phyloP scores from a whole-genome alignment of 495 filamentous ascomycete genomes.

The Hypoxylon subgilvum region DNA sequence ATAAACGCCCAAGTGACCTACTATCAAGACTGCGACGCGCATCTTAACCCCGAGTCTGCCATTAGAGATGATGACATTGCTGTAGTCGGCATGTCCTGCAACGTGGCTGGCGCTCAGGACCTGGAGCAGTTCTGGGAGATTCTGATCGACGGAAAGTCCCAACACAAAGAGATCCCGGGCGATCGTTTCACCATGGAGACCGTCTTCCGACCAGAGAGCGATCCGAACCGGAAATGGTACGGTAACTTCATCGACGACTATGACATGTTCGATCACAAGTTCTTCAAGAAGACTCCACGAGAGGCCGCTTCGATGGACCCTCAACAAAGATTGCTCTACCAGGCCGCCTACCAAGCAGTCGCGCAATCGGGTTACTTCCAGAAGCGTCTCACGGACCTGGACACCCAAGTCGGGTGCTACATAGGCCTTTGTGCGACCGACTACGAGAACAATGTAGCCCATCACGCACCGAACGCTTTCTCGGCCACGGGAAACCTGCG shows the following conservation, averaged over 20 bases:
- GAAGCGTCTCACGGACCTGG: background rate
- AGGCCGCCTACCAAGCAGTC: slow-evolving; percentile 46
- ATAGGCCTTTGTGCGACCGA: slow-evolving; percentile 31
- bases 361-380: slow-evolving; percentile 40
- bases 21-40: slow-evolving; percentile 29
- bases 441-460: slow-evolving; percentile 37
- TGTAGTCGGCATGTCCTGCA: slow-evolving; percentile 59
- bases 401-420: slow-evolving; percentile 38
- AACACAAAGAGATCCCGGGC: slow-evolving; percentile 47
- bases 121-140: slow-evolving; percentile 54
- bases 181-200: slow-evolving; percentile 50
- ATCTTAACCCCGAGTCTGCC: slow-evolving; percentile 20
- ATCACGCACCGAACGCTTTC: slow-evolving; percentile 20
- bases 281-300: slow-evolving; percentile 55
- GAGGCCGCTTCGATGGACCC: slow-evolving; percentile 45
- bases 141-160: slow-evolving; percentile 49
- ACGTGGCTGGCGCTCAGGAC: slow-evolving; percentile 56
- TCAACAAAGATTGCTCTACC: slow-evolving; percentile 45
- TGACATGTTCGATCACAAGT: slow-evolving; percentile 58
- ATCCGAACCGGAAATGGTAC: slow-evolving; percentile 48
- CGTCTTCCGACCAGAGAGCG: slow-evolving; percentile 37
- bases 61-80: slow-evolving; percentile 52
- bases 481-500: slow-evolving; percentile 26
- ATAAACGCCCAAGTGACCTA: slow-evolving; percentile 34
- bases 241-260: slow-evolving; percentile 55